These are phyloP conservation scores for Pulicaria dysenterica DNA, from an alignment of 129 eudicot species.

Conservation along the genomic window DNA sequence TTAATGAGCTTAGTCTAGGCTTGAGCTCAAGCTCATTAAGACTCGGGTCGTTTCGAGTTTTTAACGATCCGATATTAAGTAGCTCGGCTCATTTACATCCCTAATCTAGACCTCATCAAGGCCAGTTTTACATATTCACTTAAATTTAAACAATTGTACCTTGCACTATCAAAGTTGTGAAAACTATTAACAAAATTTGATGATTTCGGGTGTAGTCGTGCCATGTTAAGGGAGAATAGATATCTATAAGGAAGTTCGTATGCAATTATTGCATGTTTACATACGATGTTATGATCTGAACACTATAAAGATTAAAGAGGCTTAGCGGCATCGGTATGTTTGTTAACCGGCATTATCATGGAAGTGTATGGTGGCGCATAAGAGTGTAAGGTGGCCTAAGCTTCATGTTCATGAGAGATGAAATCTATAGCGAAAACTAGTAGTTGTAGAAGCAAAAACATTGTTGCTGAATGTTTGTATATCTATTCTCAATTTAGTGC, in stretches of 20 bases:
- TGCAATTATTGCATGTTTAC: not conserved
- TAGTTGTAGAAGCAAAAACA: not conserved
- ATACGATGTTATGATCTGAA: not conserved
- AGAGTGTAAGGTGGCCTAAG: too few relatives aligned
- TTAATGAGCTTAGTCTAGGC: too few relatives aligned
- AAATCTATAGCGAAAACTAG: not conserved
- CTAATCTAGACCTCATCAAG: too few relatives aligned
- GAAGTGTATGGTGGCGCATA: not conserved
- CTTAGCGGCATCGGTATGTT: not conserved
- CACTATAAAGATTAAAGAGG: not conserved
- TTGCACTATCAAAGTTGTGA: too few relatives aligned
- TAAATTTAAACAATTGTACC: too few relatives aligned
- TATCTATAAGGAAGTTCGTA: conserved; percentile 25
- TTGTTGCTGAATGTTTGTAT: not conserved
- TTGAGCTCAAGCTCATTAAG: too few relatives aligned
- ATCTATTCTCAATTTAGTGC: too few relatives aligned
- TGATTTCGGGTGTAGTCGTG: not conserved
- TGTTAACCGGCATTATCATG: not conserved
- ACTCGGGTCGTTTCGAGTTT: too few relatives aligned
- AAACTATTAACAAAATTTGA: too few relatives aligned
- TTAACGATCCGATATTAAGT: too few relatives aligned
- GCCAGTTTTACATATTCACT: too few relatives aligned
- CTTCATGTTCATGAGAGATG: not conserved
- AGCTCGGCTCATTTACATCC: too few relatives aligned
- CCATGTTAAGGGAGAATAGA: conserved; percentile 25